These are phyloP conservation scores for Angophora floribunda DNA, from an alignment of 345 rosid species.

Conservation along the genomic window DNA sequence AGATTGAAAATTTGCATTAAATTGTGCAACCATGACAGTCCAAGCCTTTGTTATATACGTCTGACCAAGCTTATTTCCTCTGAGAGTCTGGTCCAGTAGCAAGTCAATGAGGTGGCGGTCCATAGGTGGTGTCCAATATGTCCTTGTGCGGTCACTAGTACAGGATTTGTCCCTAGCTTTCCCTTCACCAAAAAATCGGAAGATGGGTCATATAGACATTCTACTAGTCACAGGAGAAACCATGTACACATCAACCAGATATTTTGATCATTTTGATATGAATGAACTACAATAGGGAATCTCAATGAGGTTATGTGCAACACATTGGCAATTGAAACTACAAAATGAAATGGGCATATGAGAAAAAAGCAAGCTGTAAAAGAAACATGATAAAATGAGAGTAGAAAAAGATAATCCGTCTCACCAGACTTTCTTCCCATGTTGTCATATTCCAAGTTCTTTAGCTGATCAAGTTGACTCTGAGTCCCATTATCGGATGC, in stretches of 20 bases:
- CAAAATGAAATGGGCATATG: not conserved
- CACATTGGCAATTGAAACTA: not conserved
- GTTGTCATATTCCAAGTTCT: slow-evolving; percentile 22
- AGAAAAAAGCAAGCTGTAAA: not conserved
- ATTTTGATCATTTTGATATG: not conserved
- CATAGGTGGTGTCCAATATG: slow-evolving; percentile 92
- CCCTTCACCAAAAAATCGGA: slow-evolving; percentile 24
- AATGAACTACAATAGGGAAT: not conserved
- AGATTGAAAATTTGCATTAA: slow-evolving; percentile 55
- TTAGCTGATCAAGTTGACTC: slow-evolving; percentile 17
- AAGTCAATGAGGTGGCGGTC: slow-evolving; percentile 68
- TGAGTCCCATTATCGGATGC: slow-evolving; percentile 15
- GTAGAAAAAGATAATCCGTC: not conserved
- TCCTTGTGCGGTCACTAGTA: slow-evolving; percentile 56
- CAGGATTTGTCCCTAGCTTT: slow-evolving; percentile 22
- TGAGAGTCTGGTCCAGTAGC: slow-evolving; percentile 60
- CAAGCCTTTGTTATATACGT: slow-evolving; percentile 75
- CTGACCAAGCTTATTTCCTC: slow-evolving; percentile 78
- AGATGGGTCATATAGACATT: not conserved
- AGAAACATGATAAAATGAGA: not conserved
- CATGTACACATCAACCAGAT: not conserved
- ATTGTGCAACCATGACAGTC: slow-evolving; percentile 52
- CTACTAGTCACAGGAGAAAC: not conserved
- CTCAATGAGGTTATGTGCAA: not conserved
- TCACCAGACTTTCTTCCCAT: slow-evolving; percentile 24